phyloP scores from a whole-genome alignment of 1,284 basidiomycete genomes.

The Melampsora occidentalis region DNA sequence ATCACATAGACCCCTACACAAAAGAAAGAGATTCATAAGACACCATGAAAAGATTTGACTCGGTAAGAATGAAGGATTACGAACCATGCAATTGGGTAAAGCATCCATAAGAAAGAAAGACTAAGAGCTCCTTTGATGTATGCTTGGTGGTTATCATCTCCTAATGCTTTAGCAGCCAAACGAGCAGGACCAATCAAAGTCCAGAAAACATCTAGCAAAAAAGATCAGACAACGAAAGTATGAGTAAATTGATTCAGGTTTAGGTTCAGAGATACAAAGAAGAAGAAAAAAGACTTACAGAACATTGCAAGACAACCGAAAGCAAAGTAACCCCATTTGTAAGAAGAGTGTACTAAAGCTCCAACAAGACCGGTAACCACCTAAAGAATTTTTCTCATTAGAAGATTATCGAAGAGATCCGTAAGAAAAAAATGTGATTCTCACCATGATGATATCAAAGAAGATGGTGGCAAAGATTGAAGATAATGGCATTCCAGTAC shows the following conservation, averaged over 20 bases:
- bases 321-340: conserved; percentile 61
- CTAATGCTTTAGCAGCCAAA: conserved; percentile 54
- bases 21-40: not conserved
- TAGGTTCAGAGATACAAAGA: conserved; percentile 51
- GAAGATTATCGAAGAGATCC: not conserved
- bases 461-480: conserved; percentile 58
- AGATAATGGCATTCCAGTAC: conserved; percentile 60
- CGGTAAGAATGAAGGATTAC: conserved; percentile 45
- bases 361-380: conserved; percentile 62
- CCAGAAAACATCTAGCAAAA: conserved; percentile 48
- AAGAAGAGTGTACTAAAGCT: conserved; percentile 58
- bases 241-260: too few relatives aligned
- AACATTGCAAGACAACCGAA: conserved; percentile 59
- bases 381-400: conserved; percentile 43
- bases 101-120: conserved; percentile 60
- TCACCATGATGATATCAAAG: conserved; percentile 56
- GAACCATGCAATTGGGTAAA: conserved; percentile 59
- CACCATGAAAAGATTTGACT: too few relatives aligned
- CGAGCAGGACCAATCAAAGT: conserved; percentile 53
- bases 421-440: not conserved
- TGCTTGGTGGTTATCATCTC: conserved; percentile 54
- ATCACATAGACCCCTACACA: conserved; percentile 58
- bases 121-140: conserved; percentile 55
- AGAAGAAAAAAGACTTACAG: conserved; percentile 54
- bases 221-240: not conserved